Base-by-base conservation (phyloP, 495 filamentous ascomycete genomes). In the Daldinia bambusicola region DNA sequence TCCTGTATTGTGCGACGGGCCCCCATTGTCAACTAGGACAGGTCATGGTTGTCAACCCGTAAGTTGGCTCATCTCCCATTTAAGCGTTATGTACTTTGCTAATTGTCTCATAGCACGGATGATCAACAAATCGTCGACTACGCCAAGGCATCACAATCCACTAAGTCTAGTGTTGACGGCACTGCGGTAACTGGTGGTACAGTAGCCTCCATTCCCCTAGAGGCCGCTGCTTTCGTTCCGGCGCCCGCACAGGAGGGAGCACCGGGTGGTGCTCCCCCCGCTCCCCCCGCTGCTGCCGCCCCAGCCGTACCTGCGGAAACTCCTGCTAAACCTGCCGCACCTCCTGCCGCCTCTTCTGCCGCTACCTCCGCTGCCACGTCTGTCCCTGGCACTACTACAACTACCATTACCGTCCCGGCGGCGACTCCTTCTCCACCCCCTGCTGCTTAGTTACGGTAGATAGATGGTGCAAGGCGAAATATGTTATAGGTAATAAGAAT, bases 11-110 rank as follows among this genome's bases (percentile, higher is more conserved):
- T 67, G 80, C 83, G 4, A 80, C 82, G 18, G 78, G 61, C 0
- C 74, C 72, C 31, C 85, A 88, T 67, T 87, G 85, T 45, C 76
- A 82, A 58, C 63, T 66, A 20, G 86, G 85, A 10, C 86, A 86
- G 81, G 80, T 84, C n/a, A 81, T 82, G 61, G 78, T 80, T 14
- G 80, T 87, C 22, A 88, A 87, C 65, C 74, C 82, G 72, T 75
- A 68, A 55, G 72, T 59, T n/a, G 4, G n/a, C 4, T 0, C 4
- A 40, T 30, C n/a, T 14, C 22, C 26, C n/a, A 41, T 52, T 20
- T 30, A 22, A 13, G 3, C 3, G 26, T 26, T 26, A 10, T 9
- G 3, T 31, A 18, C 6, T 16, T 53, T n/a, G 18, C 68, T 71
- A 55, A 75, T 41, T 0, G 6, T 1, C 10, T 20, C 9, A 2